Conservation (phyloP, 441 rosid genomes). For the Viola pubescens region DNA sequence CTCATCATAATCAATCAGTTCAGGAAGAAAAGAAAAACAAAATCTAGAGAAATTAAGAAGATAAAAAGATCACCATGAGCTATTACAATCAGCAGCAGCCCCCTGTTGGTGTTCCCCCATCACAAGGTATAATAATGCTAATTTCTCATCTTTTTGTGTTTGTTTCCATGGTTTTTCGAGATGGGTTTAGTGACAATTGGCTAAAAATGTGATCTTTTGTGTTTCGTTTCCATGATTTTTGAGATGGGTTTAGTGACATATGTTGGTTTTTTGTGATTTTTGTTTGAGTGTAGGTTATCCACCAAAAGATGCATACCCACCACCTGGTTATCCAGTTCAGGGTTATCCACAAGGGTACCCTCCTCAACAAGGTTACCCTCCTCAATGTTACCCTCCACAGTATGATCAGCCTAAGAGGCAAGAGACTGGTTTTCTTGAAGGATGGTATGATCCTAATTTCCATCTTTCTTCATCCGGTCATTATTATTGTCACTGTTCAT, state of each 20-base stretch:
- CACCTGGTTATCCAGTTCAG: constrained; percentile 56
- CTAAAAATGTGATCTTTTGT: not conserved
- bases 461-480: not conserved
- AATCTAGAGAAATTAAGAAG: not conserved
- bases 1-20: not conserved
- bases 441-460: constrained; percentile 38
- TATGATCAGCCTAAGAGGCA: constrained; percentile 38
- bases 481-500: not conserved
- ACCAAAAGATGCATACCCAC: constrained; percentile 66
- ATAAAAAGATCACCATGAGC: constrained; percentile 35
- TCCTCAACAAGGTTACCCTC: constrained; percentile 34
- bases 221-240: not conserved
- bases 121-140: constrained; percentile 39
- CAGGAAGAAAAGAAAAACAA: not conserved
- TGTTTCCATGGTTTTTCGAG: not conserved
- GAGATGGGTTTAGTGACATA: not conserved
- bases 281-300: constrained; percentile 39
- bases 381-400: constrained; percentile 41
- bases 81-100: constrained; percentile 49
- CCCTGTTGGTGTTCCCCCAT: constrained; percentile 67
- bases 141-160: not conserved
- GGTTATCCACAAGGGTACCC: constrained; percentile 59
- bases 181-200: no score
- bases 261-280: not conserved
- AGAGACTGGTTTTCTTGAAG: constrained; percentile 50